A percentile compares a stretch with the other conserved stretches of the same genome.
phyloP scores from a whole-genome alignment of 2,329 filamentous ascomycete species.

The Geosmithia putterillii region DNA sequence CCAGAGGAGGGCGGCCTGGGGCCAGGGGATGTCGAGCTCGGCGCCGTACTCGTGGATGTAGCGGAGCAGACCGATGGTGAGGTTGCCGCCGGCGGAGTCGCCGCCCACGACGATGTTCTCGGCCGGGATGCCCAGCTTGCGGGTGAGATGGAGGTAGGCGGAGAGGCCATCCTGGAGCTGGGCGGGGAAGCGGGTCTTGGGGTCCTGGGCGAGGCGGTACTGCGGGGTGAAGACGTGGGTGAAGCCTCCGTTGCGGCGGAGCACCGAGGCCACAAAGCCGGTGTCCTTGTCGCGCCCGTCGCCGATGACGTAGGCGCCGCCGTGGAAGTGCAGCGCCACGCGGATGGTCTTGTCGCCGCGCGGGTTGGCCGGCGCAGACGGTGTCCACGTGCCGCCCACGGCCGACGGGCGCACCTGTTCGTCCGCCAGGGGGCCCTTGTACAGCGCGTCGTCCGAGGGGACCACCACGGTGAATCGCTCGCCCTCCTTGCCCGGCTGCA shows the following conservation, averaged over 20 bases:
- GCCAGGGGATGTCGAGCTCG: slow-evolving; percentile 1
- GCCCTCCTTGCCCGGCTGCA: background rate
- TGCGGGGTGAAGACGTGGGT: slow-evolving; percentile 13
- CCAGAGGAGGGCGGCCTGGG: background rate
- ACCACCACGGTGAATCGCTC: background rate
- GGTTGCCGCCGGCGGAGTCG: slow-evolving; percentile 17
- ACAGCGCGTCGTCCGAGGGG: background rate
- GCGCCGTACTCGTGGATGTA: slow-evolving; percentile 10
- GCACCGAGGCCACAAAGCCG: slow-evolving; percentile 10
- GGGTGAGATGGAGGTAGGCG: slow-evolving; percentile 13
- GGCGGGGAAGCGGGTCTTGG: slow-evolving; percentile 13
- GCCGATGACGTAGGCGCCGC: slow-evolving; percentile 16
- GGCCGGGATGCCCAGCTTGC: slow-evolving; percentile 9
- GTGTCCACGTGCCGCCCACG: slow-evolving; percentile 1
- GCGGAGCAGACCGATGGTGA: slow-evolving; percentile 15
- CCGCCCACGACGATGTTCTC: slow-evolving; percentile 13
- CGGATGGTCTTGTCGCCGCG: background rate
- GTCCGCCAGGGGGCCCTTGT: background rate
- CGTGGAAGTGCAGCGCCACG: slow-evolving; percentile 16
- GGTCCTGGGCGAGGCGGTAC: slow-evolving; percentile 12
- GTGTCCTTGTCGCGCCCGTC: slow-evolving; percentile 13
- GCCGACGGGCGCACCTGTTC: background rate
- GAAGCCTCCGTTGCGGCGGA: slow-evolving; percentile 9
- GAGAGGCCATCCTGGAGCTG: slow-evolving; percentile 17
- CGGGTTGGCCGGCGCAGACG: background rate